Evolutionary conservation across 2,329 filamentous ascomycete genomes (phyloP), one percentile per base, ranked within the genome.

Genomic region (Colletotrichum lentis): DNA sequence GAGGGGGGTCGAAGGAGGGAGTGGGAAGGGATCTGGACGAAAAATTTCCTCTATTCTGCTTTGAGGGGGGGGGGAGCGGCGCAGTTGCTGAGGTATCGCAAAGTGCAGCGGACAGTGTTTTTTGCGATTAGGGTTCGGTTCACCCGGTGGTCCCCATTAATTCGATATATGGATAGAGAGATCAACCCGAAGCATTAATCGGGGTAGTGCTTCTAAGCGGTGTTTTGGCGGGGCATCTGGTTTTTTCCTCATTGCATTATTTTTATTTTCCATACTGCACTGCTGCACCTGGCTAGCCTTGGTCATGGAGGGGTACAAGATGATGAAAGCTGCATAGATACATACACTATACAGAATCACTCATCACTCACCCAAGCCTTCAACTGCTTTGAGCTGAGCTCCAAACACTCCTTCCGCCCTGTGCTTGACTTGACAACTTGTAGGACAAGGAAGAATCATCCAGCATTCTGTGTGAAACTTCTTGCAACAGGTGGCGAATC

Each of bases 91-190:
- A 62, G 60, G 50, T 56, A 62, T 62, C 60, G 43, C 60, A 62
- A 44, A 43, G 24, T 18, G n/a, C 31, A 37, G 31, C 11, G 31
- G 52, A 10, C 14, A 61, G 24, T 27, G 47, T n/a, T 53, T 62
- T 75, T 76, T 76, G 70, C 75, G 74, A 72, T 76, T 76, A 76
- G 75, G 75, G 75, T 71, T 76, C 58, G 50, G 50, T 53, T 20
- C 50, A 18, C 47, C 31, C 18, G n/a, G 50, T 53, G 50, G 27
- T 37, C 37, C 24, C 62, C 37, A n/a, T 64, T 53, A 57, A 54
- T 24, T 11, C 44, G 46, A 60, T 64, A 31, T 60, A 44, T 35
- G 31, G 39, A 10, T 35, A 35, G 31, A 35, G 8, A 39, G 16
- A n/a, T 46, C n/a, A 12, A 2, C 6, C 22, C 7, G 16, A 18